Evolutionary conservation across 441 rosid genomes (phyloP).

Genomic region (Populus trichocarpa): DNA sequence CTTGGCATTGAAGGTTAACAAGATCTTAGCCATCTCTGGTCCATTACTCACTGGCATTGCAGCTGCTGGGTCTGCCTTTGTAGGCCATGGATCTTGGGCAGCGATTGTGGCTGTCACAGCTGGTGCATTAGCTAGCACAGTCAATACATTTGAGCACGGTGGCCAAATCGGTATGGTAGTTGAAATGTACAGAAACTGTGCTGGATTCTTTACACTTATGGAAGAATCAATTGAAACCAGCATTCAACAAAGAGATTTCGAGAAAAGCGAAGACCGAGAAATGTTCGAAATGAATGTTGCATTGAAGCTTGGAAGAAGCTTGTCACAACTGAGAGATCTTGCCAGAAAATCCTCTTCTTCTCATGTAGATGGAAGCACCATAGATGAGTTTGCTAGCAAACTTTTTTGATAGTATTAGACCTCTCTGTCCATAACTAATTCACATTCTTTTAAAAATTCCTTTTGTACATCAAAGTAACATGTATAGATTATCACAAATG

Average conservation of each 20-base stretch:
- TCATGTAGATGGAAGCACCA: constrained; percentile 17
- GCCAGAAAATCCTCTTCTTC: constrained; percentile 34
- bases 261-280: constrained; percentile 42
- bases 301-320: constrained; percentile 68
- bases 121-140: constrained; percentile 51
- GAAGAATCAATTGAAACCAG: constrained; percentile 51
- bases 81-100: constrained; percentile 33
- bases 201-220: constrained; percentile 50
- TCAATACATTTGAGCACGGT: constrained; percentile 65
- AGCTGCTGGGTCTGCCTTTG: constrained; percentile 42
- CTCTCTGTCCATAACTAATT: neutral
- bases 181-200: constrained; percentile 74
- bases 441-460: constrained; percentile 16
- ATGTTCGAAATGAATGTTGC: constrained; percentile 59
- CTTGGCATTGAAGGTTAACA: constrained; percentile 51
- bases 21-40: constrained; percentile 52
- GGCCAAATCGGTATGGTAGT: constrained; percentile 78
- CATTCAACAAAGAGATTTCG: constrained; percentile 25
- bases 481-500: neutral
- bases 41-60: constrained; percentile 64
- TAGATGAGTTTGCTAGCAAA: constrained; percentile 72
- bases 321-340: constrained; percentile 54
- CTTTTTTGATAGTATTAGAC: constrained; percentile 34
- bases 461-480: neutral
- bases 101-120: constrained; percentile 33